Base-by-base conservation (phyloP, 805 yeast species). In the Sugiyamaella chiloensis region DNA sequence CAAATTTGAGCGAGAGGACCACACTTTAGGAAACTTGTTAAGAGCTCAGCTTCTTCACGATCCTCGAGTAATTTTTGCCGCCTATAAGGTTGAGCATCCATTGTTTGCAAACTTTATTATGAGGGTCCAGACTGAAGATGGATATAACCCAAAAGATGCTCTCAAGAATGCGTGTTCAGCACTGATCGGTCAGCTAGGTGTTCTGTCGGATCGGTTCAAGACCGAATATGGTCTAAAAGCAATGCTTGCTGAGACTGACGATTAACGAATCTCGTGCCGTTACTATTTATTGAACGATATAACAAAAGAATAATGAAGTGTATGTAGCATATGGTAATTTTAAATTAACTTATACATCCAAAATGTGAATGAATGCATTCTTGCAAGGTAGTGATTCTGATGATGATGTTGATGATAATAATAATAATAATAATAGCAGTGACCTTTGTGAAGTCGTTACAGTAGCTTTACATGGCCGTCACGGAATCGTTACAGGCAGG, bases 31-130 rank as follows among this genome's bases (percentile, higher is more conserved):
- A 23, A 93, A 93, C 65, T 67, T 93, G 59, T 75, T 93, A 51
- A 79, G 96, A 63, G 82, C 90, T 24, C 96, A 91, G 64, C 78
- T 93, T 48, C 75, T 88, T 52, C 82, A 81, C 61, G 98, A 93
- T 65, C 81, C 82, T 42, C 81, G 83, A 56, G 99, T 93, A n/a
- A 65, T 93, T 29, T 93, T 90, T 65, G 98, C 96, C 37, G 99
- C 98, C 29, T 93, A 93, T 74, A 93, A 93, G 66, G 89, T 93
- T 37, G 98, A 93, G 69, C 99, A 93, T 70, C 99, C 99, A 6
- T 73, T 93, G 55, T 93, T 93, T 68, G 97, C 99, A 32, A 87
- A 87, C 65, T 93, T 93, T 60, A 82, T 91, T 40, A 80, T 93
- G 81, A 81, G 99, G 69, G 78, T 93, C 30, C 99, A 93, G 67